These are phyloP conservation scores for Aspergillus sp. DNA, from an alignment of 2,329 filamentous ascomycete species.

Conservation along the genomic window DNA sequence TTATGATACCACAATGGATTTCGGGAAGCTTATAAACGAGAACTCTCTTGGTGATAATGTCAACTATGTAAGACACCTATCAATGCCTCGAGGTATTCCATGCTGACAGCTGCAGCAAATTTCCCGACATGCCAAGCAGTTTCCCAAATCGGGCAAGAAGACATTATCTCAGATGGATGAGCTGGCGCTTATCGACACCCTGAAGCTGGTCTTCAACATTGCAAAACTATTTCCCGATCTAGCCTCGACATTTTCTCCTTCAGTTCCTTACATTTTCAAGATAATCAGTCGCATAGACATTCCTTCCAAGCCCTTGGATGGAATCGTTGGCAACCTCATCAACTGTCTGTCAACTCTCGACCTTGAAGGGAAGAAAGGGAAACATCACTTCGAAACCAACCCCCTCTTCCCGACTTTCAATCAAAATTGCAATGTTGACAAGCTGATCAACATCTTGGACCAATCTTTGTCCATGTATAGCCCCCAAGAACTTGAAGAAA, in stretches of 20 bases:
- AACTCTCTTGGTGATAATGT: conserved; percentile 65
- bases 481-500: conserved; percentile 66
- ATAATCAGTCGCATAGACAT: conserved; percentile 62
- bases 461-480: conserved; percentile 59
- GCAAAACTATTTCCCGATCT: conserved; percentile 67
- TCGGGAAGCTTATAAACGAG: conserved; percentile 60
- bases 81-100: too few relatives aligned
- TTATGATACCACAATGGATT: conserved; percentile 67
- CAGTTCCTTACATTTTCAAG: conserved; percentile 65
- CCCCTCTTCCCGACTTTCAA: conserved; percentile 64
- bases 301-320: conserved; percentile 63
- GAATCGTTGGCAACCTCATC: conserved; percentile 66
- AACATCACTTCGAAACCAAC: conserved; percentile 34
- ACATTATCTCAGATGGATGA: conserved; percentile 53
- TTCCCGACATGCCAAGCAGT: conserved; percentile 60
- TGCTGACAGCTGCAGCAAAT: conserved; percentile 51
- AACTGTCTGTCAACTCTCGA: conserved; percentile 80
- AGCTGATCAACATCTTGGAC: conserved; percentile 67
- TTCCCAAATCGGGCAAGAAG: conserved; percentile 37
- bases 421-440: conserved; percentile 56
- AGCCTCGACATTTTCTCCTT: conserved; percentile 57
- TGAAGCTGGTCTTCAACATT: conserved; percentile 87
- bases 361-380: conserved; percentile 52
- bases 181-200: conserved; percentile 75
- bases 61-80: conserved; percentile 39